Base-by-base conservation (phyloP, 352 stramenopile genomes). In the Globisporangium rhizosaccharum region DNA sequence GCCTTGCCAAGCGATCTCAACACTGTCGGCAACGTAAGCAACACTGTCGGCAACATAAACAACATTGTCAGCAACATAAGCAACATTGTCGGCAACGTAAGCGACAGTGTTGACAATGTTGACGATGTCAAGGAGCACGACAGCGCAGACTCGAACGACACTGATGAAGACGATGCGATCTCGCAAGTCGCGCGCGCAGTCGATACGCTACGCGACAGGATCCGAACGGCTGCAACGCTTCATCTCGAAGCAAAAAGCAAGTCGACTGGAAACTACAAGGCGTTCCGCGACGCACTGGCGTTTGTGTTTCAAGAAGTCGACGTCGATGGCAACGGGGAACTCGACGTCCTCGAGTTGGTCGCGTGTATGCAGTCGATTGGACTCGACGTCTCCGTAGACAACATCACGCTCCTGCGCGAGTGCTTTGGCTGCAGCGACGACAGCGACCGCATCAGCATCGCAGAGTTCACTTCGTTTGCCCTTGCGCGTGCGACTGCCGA, bases 381-480 rank as follows among this genome's bases (percentile, higher is more conserved):
- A 1, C 71, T 92, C 42, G 57, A 45, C 3, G 68, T 85, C 18
- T 76, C 63, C 0, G 53, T 59, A 0, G 67, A 77, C 0, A 80
- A 86, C 42, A 37, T 84, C 28, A 68, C 57, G 2, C 63, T 88
- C 41, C 52, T 92, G 0, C 69, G 68, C n/a, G 71, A 87, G 26
- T 78, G 83, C 46, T 89, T 92, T 53, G 59, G 66, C 9, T 56
- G 57, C 0, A 70, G 76, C 2, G 25, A 54, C 9, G 65, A 61
- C 7, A 76, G 53, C n/a, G 70, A 70, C 11, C 28, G 52, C 20
- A 53, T 92, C 12, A 73, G 73, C 25, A 87, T 89, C 15, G 56
- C 65, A 4, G 80, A 92, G 55, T 90, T 90, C 61, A 84, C 88
- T 39, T 89, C 82, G 3, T 92, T 92, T 54, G 75, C 84, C 10